Conservation (phyloP, 2,329 filamentous ascomycete species). For the Kalaharituber pfeilii region DNA sequence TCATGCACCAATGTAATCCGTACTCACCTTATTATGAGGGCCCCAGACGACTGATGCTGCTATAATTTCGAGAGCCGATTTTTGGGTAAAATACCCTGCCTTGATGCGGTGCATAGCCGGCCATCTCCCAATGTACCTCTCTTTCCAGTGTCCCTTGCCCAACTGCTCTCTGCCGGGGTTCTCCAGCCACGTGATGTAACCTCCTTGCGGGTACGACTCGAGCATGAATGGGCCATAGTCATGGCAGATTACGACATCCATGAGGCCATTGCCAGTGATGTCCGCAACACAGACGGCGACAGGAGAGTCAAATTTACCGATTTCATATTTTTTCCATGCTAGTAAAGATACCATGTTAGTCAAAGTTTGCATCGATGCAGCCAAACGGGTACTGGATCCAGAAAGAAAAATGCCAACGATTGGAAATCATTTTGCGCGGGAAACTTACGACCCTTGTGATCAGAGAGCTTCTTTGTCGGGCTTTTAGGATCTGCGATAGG, state of each 20-base stretch:
- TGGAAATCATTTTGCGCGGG: background rate
- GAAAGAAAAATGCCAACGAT: no score
- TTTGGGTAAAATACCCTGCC: conserved; percentile 15
- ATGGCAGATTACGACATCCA: conserved; percentile 11
- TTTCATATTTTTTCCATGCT: conserved; percentile 3
- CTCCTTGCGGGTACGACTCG: conserved; percentile 2
- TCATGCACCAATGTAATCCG: no score
- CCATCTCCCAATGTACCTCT: conserved; percentile 10
- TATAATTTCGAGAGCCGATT: conserved; percentile 9
- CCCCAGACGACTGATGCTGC: conserved; percentile 9
- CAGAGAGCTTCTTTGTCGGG: background rate
- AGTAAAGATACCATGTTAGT: no score
- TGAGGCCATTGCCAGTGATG: conserved; percentile 7
- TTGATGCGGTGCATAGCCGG: conserved; percentile 12
- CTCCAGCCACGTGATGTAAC: conserved; percentile 10
- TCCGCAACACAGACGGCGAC: conserved; percentile 7
- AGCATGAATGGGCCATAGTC: conserved; percentile 7
- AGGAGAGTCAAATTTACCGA: conserved; percentile 5
- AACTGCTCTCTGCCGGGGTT: conserved; percentile 7
- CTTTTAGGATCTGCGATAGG: background rate
- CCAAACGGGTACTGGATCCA: no score
- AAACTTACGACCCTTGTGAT: background rate
- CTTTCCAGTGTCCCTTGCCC: conserved; percentile 2
- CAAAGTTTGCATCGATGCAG: no score
- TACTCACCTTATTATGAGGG: conserved; percentile 2